A percentile compares a stretch with the other conserved stretches of the same genome.
phyloP scores from a whole-genome alignment of 1,139 yeast genomes.

The Suhomyces coccinellae region DNA sequence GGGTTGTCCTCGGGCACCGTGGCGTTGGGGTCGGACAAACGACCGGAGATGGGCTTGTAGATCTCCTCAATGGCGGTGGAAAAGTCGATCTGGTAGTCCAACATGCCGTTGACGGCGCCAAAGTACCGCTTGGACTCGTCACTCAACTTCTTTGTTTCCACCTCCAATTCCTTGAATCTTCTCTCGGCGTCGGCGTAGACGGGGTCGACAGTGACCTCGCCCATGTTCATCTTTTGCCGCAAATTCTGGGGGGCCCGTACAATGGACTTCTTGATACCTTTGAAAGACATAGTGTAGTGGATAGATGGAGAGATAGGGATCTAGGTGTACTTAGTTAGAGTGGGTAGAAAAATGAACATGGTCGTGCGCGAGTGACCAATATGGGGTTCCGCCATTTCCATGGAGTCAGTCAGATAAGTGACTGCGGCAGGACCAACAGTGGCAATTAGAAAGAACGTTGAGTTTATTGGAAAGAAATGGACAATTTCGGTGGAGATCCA shows the following conservation, averaged over 20 bases:
- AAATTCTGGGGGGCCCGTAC: slow-evolving; percentile 82
- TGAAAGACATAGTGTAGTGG: slow-evolving; percentile 69
- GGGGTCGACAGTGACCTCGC: slow-evolving; percentile 79
- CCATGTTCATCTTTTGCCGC: slow-evolving; percentile 82
- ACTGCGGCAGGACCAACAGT: too few species aligned
- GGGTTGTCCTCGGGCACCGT: slow-evolving; percentile 90
- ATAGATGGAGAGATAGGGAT: background rate
- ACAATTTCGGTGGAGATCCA: too few species aligned
- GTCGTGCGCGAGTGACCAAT: background rate
- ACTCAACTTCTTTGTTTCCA: slow-evolving; percentile 84
- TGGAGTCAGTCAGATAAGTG: too few species aligned
- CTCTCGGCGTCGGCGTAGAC: slow-evolving; percentile 95
- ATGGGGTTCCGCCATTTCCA: background rate
- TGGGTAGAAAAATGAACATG: background rate
- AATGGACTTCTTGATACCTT: slow-evolving; percentile 86
- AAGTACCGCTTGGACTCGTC: slow-evolving; percentile 90
- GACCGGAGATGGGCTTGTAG: slow-evolving; percentile 93
- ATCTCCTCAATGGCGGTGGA: slow-evolving; percentile 93
- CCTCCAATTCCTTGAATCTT: slow-evolving; percentile 88
- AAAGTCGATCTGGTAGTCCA: slow-evolving; percentile 89
- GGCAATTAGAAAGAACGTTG: too few species aligned
- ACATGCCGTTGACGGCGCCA: slow-evolving; percentile 88
- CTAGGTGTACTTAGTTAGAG: too few species aligned
- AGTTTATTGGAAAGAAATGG: too few species aligned
- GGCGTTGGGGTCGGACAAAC: slow-evolving; percentile 84